These are phyloP conservation scores for Cryptococcus sp. DNA, from an alignment of 1,284 basidiomycete species.

Conservation along the genomic window DNA sequence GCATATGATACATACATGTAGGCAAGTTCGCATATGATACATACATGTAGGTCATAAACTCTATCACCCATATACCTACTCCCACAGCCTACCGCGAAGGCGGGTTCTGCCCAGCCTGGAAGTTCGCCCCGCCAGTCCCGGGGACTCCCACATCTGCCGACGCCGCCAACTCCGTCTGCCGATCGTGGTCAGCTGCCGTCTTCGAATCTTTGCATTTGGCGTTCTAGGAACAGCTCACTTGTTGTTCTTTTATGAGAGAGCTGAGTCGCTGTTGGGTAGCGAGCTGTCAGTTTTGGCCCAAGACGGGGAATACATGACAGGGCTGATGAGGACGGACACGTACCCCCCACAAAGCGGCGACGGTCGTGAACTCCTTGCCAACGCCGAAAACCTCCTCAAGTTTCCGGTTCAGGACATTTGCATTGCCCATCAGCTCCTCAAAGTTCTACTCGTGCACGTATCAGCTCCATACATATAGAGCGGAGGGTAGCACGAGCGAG, in stretches of 20 bases:
- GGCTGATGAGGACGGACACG: conserved; percentile 5
- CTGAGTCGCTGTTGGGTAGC: conserved; percentile 33
- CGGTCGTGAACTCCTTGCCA: conserved; percentile 87
- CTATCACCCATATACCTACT: no score
- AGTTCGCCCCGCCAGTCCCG: conserved; percentile 43
- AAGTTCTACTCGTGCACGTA: conserved; percentile 63
- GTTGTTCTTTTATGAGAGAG: conserved; percentile 40
- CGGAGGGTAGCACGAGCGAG: not conserved
- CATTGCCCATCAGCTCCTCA: conserved; percentile 78
- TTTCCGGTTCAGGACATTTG: conserved; percentile 85
- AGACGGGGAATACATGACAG: not conserved
- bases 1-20: no score
- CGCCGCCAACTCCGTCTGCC: conserved; percentile 25
- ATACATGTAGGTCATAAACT: no score
- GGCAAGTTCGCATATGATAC: no score
- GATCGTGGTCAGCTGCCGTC: not conserved
- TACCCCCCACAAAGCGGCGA: conserved; percentile 75
- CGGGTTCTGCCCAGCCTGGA: conserved; percentile 20
- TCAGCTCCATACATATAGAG: not conserved
- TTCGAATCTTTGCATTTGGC: not conserved
- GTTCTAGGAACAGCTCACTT: conserved; percentile 36
- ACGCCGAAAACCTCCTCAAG: conserved; percentile 87
- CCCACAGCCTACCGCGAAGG: no score
- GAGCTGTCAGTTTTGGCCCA: not conserved
- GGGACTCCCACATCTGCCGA: conserved; percentile 40